These are phyloP conservation scores for Fonsecaea monophora DNA, from an alignment of 2,329 filamentous ascomycete species.

Conservation along the genomic window DNA sequence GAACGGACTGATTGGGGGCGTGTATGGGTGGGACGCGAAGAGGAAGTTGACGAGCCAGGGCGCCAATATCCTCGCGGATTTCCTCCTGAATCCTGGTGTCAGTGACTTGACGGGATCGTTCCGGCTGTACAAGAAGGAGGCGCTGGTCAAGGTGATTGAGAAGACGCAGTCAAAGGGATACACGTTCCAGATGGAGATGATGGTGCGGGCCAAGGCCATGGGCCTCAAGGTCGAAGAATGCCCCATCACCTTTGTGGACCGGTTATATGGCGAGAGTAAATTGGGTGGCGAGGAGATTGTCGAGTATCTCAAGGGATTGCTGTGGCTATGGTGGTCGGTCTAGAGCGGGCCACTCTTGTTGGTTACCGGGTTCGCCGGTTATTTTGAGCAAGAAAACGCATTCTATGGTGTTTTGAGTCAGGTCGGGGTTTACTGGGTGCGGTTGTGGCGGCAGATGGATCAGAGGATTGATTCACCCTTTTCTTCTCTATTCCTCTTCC, in stretches of 20 bases:
- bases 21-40: slow-evolving; percentile 97
- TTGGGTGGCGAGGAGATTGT: slow-evolving; percentile 94
- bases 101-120: slow-evolving; percentile 96
- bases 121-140: slow-evolving; percentile 87
- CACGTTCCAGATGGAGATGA: slow-evolving; percentile 99
- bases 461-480: too few species aligned
- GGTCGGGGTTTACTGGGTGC: too few species aligned
- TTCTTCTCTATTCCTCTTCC: too few species aligned
- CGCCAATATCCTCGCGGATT: slow-evolving; percentile 95
- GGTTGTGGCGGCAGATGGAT: too few species aligned
- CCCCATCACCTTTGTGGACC: slow-evolving; percentile 94
- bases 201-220: slow-evolving; percentile 96
- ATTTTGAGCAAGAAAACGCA: slow-evolving; percentile 3
- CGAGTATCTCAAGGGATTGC: slow-evolving; percentile 88
- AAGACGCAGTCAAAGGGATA: slow-evolving; percentile 96
- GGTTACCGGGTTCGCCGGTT: not conserved
- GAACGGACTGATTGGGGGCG: slow-evolving; percentile 70
- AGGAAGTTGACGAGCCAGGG: slow-evolving; percentile 75
- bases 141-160: slow-evolving; percentile 86
- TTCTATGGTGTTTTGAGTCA: slow-evolving; percentile 5
- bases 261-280: slow-evolving; percentile 94
- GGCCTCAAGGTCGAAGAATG: slow-evolving; percentile 93
- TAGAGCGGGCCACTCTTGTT: slow-evolving; percentile 44
- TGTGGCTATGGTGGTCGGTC: slow-evolving; percentile 79
- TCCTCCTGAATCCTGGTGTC: slow-evolving; percentile 88